A percentile compares a stretch with the other conserved stretches of the same genome.
These are phyloP conservation scores for Diaporthe citri DNA, from an alignment of 2,329 filamentous ascomycete species.

Conservation along the genomic window DNA sequence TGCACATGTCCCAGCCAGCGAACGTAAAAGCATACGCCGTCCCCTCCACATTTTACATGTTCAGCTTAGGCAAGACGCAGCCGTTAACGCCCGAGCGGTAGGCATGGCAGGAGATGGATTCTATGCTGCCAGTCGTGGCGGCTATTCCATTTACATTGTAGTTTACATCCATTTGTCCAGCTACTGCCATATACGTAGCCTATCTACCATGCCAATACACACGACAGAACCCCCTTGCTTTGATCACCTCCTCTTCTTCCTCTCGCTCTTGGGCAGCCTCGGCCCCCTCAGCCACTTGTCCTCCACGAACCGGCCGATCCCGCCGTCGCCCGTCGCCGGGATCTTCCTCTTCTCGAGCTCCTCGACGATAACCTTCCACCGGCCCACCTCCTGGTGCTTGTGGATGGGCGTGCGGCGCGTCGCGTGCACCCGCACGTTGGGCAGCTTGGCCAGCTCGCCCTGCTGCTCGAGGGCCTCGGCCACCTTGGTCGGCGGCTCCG, in stretches of 20 bases:
- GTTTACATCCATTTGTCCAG: neutral
- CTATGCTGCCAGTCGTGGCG: neutral
- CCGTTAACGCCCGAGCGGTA: neutral
- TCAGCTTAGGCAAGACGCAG: neutral
- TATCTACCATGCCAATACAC: no score
- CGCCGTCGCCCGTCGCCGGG: constrained; percentile 49
- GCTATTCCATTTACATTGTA: neutral
- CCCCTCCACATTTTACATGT: neutral
- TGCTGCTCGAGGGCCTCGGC: constrained; percentile 67
- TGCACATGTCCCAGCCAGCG: no score
- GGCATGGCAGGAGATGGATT: accelerated
- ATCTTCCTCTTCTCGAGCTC: constrained; percentile 51
- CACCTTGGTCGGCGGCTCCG: constrained; percentile 72
- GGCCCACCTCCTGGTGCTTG: constrained; percentile 52
- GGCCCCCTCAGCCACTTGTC: constrained; percentile 46
- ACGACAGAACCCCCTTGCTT: neutral
- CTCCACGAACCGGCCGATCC: constrained; percentile 47
- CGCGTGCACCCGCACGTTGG: constrained; percentile 78
- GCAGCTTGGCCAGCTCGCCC: constrained; percentile 62
- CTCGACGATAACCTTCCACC: constrained; percentile 54
- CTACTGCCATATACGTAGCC: no score
- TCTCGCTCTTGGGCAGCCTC: constrained; percentile 33
- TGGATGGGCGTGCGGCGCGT: constrained; percentile 74
- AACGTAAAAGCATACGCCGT: neutral
- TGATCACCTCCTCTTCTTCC: constrained; percentile 37